These are phyloP conservation scores for Rusavskia elegans DNA, from an alignment of 495 filamentous ascomycete genomes.

Conservation along the genomic window DNA sequence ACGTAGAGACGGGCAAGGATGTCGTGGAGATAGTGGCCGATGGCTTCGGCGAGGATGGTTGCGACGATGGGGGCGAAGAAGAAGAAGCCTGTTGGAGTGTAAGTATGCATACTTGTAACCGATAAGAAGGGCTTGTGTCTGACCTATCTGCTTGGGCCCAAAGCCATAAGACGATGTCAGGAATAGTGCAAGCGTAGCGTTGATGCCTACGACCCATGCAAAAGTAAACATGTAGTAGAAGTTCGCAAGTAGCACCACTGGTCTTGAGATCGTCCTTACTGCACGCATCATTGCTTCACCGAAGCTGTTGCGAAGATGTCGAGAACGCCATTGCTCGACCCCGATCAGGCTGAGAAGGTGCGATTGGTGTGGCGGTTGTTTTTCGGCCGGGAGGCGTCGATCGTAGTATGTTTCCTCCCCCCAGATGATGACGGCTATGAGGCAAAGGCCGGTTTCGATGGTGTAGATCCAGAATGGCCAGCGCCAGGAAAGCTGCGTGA, in stretches of 20 bases:
- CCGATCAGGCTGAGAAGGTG: slow-evolving; percentile 9
- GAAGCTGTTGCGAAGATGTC: slow-evolving; percentile 3
- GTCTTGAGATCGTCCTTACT: slow-evolving; percentile 15
- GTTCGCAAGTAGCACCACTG: slow-evolving; percentile 18
- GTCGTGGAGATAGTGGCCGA: slow-evolving; percentile 42
- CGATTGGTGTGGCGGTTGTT: slow-evolving; percentile 8
- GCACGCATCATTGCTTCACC: slow-evolving; percentile 8
- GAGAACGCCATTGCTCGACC: slow-evolving; percentile 8
- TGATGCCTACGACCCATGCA: slow-evolving; percentile 27
- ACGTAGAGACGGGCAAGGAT: slow-evolving; percentile 25
- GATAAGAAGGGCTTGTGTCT: background rate
- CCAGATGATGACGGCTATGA: slow-evolving; percentile 5
- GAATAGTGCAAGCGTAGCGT: slow-evolving; percentile 24
- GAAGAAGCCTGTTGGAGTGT: slow-evolving; percentile 19
- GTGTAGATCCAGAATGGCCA: slow-evolving; percentile 9
- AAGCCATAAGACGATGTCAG: slow-evolving; percentile 19
- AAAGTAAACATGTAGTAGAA: slow-evolving; percentile 24
- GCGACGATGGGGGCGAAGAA: slow-evolving; percentile 44
- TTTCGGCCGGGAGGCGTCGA: slow-evolving; percentile 1
- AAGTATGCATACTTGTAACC: too few species aligned
- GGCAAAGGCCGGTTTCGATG: slow-evolving; percentile 1
- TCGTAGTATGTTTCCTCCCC: slow-evolving; percentile 11
- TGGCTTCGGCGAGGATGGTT: slow-evolving; percentile 32
- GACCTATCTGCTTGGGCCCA: slow-evolving; percentile 11
- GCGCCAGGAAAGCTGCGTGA: slow-evolving; percentile 1